Percentiles rank a stretch among this genome's conserved stretches.
Conservation (phyloP, 345 rosid genomes). For the Alliaria petiolata region DNA sequence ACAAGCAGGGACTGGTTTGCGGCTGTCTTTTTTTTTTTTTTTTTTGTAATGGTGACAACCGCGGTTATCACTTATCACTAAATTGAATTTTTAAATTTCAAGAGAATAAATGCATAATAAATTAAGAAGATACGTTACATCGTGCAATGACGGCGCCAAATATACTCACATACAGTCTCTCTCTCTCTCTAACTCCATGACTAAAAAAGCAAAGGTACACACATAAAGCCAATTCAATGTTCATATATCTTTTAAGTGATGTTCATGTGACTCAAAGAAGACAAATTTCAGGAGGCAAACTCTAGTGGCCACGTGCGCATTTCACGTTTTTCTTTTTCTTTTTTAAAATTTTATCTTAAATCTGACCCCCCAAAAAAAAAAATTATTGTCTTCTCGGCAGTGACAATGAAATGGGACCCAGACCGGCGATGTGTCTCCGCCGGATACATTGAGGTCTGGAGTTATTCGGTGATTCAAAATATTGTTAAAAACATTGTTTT, state of each 20-base stretch:
- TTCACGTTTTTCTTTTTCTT: conserved; percentile 5
- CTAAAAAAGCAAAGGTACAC: not conserved
- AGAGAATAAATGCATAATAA: not conserved
- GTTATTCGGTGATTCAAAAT: not conserved
- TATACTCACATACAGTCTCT: not conserved
- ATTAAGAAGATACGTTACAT: conserved; percentile 24
- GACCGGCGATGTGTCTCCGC: conserved; percentile 16
- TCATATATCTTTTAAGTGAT: too few relatives aligned
- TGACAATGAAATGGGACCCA: conserved; percentile 13
- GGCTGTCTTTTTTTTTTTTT: not conserved
- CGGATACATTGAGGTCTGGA: conserved; percentile 9
- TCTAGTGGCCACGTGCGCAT: conserved; percentile 29
- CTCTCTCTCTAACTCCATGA: not conserved
- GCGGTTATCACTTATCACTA: not conserved
- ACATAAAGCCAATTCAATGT: conserved; percentile 23
- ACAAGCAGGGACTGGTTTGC: not conserved
- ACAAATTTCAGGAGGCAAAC: conserved; percentile 19
- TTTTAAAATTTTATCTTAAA: conserved; percentile 3
- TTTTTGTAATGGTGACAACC: not conserved
- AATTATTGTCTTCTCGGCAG: not conserved
- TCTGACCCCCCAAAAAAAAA: not conserved
- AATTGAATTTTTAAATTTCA: not conserved
- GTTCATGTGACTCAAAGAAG: conserved; percentile 23
- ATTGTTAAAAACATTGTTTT: too few relatives aligned
- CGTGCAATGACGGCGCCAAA: conserved; percentile 36